A percentile compares a stretch with the other conserved stretches of the same genome.
phyloP scores from a whole-genome alignment of 768 basidiomycete genomes.

The Thelephora ganbajun region DNA sequence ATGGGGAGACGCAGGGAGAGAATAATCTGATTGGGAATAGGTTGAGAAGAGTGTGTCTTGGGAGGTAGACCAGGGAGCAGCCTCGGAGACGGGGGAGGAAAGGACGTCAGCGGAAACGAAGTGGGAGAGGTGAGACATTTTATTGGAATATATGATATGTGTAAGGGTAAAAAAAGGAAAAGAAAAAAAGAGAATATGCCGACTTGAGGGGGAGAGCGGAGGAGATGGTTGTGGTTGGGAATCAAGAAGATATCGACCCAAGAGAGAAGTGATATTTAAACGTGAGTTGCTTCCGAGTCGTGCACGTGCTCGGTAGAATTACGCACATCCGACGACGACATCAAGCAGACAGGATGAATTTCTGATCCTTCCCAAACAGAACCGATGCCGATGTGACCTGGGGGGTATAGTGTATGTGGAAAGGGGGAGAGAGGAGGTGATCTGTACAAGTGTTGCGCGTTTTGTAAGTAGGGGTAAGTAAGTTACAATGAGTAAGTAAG shows the following conservation, averaged over 20 bases:
- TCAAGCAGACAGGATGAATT: no score
- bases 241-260: neutral
- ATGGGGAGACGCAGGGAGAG: slow-evolving; percentile 25
- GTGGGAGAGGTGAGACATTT: slow-evolving; percentile 26
- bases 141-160: slow-evolving; percentile 6
- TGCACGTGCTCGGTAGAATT: no score
- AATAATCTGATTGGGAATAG: slow-evolving; percentile 28
- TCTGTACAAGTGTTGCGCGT: no score
- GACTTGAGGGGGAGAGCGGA: slow-evolving; percentile 5
- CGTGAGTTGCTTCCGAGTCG: no score
- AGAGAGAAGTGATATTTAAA: no score
- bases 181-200: slow-evolving; percentile 2
- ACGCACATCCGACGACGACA: no score
- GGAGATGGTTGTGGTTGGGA: slow-evolving; percentile 2
- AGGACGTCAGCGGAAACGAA: slow-evolving; percentile 46
- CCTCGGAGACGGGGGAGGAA: slow-evolving; percentile 32
- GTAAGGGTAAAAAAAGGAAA: slow-evolving; percentile 6
- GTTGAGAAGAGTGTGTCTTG: slow-evolving; percentile 27
- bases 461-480: no score
- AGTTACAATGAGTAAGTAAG: no score
- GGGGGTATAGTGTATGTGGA: no score
- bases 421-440: no score
- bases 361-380: no score
- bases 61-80: slow-evolving; percentile 30
- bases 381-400: no score